These are phyloP conservation scores for Cercospora nicotianae DNA, from an alignment of 2,329 filamentous ascomycete species.

Conservation along the genomic window DNA sequence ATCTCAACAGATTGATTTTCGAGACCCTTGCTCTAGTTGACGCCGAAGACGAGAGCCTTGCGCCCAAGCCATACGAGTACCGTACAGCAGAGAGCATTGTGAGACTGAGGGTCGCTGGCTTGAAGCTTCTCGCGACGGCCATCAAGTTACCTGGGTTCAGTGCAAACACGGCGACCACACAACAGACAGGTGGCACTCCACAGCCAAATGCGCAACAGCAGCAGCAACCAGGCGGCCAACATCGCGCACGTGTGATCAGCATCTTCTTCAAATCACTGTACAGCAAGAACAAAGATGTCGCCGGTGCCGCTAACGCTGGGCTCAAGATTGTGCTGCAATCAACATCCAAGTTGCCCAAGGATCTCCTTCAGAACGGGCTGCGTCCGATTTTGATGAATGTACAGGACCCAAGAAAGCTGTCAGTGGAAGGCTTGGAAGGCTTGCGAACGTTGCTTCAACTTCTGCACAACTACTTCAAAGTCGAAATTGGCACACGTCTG, in stretches of 20 bases:
- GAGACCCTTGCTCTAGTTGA: conserved; percentile 93
- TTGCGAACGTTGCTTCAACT: conserved; percentile 85
- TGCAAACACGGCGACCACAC: conserved; percentile 51
- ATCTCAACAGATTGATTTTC: conserved; percentile 84
- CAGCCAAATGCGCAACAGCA: conserved; percentile 21
- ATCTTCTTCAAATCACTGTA: conserved; percentile 99
- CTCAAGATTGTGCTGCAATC: conserved; percentile 83
- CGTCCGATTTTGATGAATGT: conserved; percentile 95
- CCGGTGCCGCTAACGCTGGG: conserved; percentile 88
- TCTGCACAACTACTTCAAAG: conserved; percentile 97
- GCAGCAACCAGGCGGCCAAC: conserved; percentile 58
- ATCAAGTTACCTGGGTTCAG: conserved; percentile 92
- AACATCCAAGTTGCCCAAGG: conserved; percentile 90
- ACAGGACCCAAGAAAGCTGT: conserved; percentile 88
- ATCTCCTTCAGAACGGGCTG: conserved; percentile 88
- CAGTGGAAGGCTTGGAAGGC: conserved; percentile 85
- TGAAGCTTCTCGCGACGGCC: conserved; percentile 87
- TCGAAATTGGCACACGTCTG: conserved; percentile 91
- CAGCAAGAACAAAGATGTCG: conserved; percentile 86
- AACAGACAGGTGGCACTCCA: conserved; percentile 13
- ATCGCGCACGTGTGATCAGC: conserved; percentile 68
- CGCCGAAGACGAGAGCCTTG: conserved; percentile 87
- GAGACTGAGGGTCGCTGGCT: conserved; percentile 86
- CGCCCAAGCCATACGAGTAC: conserved; percentile 89
- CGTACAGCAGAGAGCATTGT: conserved; percentile 95